phyloP scores from a whole-genome alignment of 1,284 basidiomycete genomes.

The Microbotryum lychnidis-dioicae region DNA sequence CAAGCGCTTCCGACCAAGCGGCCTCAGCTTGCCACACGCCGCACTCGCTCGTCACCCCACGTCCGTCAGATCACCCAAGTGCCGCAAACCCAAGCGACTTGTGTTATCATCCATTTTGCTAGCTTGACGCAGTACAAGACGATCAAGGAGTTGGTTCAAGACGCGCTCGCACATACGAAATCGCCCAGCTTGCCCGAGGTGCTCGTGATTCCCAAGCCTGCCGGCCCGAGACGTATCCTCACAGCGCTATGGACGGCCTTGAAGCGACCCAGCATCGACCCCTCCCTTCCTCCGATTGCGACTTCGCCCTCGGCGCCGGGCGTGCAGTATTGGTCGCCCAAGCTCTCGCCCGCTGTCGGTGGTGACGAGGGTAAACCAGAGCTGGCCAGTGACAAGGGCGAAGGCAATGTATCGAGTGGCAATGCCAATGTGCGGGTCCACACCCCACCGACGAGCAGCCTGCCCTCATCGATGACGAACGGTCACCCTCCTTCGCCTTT shows the following conservation, averaged over 20 bases:
- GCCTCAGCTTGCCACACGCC: conserved; percentile 56
- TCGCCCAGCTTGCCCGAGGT: conserved; percentile 58
- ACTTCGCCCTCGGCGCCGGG: conserved; percentile 58
- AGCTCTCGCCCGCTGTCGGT: conserved; percentile 49
- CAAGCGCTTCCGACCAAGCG: conserved; percentile 49
- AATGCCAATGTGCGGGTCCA: not conserved
- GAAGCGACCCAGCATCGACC: conserved; percentile 73
- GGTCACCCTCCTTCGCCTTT: conserved; percentile 26
- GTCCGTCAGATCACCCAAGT: conserved; percentile 49
- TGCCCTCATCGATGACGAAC: conserved; percentile 12
- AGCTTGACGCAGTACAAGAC: conserved; percentile 77
- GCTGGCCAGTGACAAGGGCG: conserved; percentile 11
- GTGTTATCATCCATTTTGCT: conserved; percentile 78
- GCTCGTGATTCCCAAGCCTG: conserved; percentile 90
- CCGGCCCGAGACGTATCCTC: conserved; percentile 79
- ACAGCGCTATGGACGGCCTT: conserved; percentile 81
- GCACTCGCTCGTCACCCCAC: conserved; percentile 65
- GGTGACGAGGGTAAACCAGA: not conserved
- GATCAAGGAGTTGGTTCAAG: conserved; percentile 75
- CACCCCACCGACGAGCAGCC: not conserved
- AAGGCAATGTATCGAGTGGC: not conserved
- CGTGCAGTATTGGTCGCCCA: conserved; percentile 33
- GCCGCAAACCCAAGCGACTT: conserved; percentile 20
- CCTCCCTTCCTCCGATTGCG: conserved; percentile 83
- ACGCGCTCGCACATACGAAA: conserved; percentile 50